Evolutionary conservation across 169 alveolate genomes (phyloP), one percentile per base, ranked within the genome.

Genomic region (Eimeria nieschulzi): DNA sequence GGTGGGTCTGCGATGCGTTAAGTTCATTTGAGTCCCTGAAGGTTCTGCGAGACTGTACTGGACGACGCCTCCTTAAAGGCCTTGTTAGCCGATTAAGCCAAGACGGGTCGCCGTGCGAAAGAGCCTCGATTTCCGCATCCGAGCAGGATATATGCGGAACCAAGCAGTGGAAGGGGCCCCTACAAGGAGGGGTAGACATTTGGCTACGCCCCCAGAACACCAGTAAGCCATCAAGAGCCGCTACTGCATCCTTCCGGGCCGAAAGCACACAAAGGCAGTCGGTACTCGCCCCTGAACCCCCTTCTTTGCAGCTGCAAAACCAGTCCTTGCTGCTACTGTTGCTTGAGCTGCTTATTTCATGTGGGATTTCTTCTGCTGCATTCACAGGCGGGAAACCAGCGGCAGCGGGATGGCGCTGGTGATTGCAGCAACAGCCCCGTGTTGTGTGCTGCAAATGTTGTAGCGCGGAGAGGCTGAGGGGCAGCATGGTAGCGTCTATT

Each of bases 81-180:
- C 90, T 82, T 9, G 46, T 3, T 12, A 82, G 64, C 66, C 90
- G 78, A 46, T 7, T 61, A 63, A 63, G 39, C 90, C 90, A 82
- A 5, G 76, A 54, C 51, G 90, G 78, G 46, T 82, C 90, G 54
- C 76, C 90, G 13, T 61, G 78, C 59, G 64, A 26, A 59, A 82
- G 90, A 15, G 90, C 90, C 78, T 82, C 90, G 19, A 82, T 63
- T 9, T 61, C 78, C 46, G 90, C 90, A 19, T 82, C 79, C 26
- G 15, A 33, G 9, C 78, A 82, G 75, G 76, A 17, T 21, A 82
- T 76, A 68, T 82, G 90, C 64, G 90, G 90, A 12, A 76, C 90
- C 78, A 82, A 63, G 46, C 79, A 59, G 0, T 63, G 23, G 25
- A 82, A 15, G n/a, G 78, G 90, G 63, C 76, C 56, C 46, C 78